These are phyloP conservation scores for Coemansia sp. DNA, from an alignment of 192 early-diverging fungal genomes.

Conservation along the genomic window DNA sequence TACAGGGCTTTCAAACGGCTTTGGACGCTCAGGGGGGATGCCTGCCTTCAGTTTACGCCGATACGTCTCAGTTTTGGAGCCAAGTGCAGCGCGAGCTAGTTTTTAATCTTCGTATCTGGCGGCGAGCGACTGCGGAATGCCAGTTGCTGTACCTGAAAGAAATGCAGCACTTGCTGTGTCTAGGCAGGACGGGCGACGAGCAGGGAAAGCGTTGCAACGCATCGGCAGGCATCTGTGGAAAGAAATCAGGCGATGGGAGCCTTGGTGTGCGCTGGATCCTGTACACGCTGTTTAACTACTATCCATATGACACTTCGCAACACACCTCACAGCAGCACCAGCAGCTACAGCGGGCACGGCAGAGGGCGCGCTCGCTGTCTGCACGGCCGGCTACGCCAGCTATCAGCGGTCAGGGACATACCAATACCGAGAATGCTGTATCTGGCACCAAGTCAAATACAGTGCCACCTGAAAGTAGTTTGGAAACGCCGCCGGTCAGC, in stretches of 20 bases:
- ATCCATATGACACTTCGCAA: constrained; percentile 45
- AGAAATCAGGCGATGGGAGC: constrained; percentile 3
- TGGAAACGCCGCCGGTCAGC: neutral
- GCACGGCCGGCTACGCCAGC: constrained; percentile 9
- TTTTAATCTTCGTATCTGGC: constrained; percentile 37
- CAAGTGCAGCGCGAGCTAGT: constrained; percentile 34
- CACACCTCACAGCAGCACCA: constrained; percentile 31
- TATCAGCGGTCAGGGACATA: neutral
- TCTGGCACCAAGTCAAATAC: neutral
- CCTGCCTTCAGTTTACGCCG: constrained; percentile 15
- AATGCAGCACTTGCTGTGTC: constrained; percentile 22
- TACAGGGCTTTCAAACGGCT: constrained; percentile 30
- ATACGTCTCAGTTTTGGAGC: constrained; percentile 29
- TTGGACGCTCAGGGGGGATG: constrained; percentile 39
- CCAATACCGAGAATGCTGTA: neutral
- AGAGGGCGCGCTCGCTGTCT: constrained; percentile 10
- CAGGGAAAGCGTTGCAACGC: constrained; percentile 33
- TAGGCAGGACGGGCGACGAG: constrained; percentile 22
- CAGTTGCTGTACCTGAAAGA: constrained; percentile 30
- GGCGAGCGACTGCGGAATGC: constrained; percentile 14
- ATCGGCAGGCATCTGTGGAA: constrained; percentile 19
- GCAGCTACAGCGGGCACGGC: neutral
- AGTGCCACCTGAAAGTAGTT: neutral
- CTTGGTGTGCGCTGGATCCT: constrained; percentile 42
- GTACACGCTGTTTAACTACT: constrained; percentile 34